phyloP scores from a whole-genome alignment of 345 rosid genomes.

The Citrus reticulata region DNA sequence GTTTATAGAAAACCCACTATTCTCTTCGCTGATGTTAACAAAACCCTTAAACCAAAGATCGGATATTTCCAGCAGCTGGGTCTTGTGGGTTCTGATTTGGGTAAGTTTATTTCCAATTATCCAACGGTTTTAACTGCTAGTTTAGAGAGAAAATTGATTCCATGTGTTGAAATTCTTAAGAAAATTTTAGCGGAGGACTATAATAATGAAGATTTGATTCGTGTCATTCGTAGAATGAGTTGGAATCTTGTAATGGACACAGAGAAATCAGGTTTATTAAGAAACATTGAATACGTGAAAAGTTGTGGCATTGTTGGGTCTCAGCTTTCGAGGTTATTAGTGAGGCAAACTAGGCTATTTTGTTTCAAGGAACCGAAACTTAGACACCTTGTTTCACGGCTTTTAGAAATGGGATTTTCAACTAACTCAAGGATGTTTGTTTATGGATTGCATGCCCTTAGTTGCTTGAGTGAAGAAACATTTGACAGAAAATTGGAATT shows the following conservation, averaged over 20 bases:
- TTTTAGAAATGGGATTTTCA: slow-evolving; percentile 29
- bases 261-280: slow-evolving; percentile 8
- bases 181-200: slow-evolving; percentile 14
- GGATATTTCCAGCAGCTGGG: slow-evolving; percentile 18
- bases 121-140: slow-evolving; percentile 15
- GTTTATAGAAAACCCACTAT: slow-evolving; percentile 18
- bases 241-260: slow-evolving; percentile 17
- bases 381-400: slow-evolving; percentile 13
- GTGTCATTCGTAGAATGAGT: slow-evolving; percentile 1
- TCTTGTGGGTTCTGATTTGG: slow-evolving; percentile 11
- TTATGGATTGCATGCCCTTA: slow-evolving; percentile 25
- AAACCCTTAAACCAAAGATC: slow-evolving; percentile 28
- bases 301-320: slow-evolving; percentile 30
- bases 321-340: slow-evolving; percentile 27
- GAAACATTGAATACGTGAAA: slow-evolving; percentile 25
- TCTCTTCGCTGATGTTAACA: slow-evolving; percentile 19
- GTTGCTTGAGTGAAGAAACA: slow-evolving; percentile 26
- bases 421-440: slow-evolving; percentile 40
- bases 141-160: slow-evolving; percentile 24
- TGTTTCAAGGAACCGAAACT: slow-evolving; percentile 10
- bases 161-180: slow-evolving; percentile 19
- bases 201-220: slow-evolving; percentile 18
- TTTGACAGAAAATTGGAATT: slow-evolving; percentile 23
- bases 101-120: slow-evolving; percentile 22
- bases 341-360: slow-evolving; percentile 35